Evolutionary conservation across 2,329 filamentous ascomycete genomes (phyloP), one percentile per base, ranked within the genome.

Genomic region (Metarhizium brunneum): DNA sequence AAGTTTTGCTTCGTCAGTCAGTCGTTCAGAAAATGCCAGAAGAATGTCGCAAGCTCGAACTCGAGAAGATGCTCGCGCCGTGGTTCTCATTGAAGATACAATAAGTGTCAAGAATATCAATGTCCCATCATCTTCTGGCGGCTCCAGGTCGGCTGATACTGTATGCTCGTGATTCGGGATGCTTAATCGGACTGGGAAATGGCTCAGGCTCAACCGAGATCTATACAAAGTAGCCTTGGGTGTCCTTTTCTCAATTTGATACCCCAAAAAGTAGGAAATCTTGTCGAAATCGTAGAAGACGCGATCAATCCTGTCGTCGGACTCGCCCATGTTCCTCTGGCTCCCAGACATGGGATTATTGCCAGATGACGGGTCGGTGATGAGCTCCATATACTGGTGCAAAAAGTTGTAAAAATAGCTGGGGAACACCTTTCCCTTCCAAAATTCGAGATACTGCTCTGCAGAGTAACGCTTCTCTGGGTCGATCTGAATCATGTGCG

Each of bases 351-450:
- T 80, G 11, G 85, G 81, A 53, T 82, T 85, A 60, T 87, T 86
- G 1, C 90, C 90, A 1, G 90, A 89, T 0, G 87, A 89, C 0
- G 92, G 88, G 67, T 97, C 91, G 4, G 94, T 97, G 59, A 99
- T 89, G 54, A 95, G 81, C 62, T 90, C 89, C 90, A 99, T 96
- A 67, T 99, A 96, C 65, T 96, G 92, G 68, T 99, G 94, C 36
- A 99, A 77, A 67, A 99, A 97, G 67, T 84, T 95, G 76, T 96
- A 97, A 65, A 99, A 99, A 71, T 99, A 99, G 56, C 89, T 84
- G 0, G 94, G 95, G 60, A 99, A 99, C 3, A 92, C 90, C 66
- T 92, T 96, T 50, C 83, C 83, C 64, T 90, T 89, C 84, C 90
- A 97, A 64, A 96, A 92, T 25, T 91, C 87, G 10, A 99, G 76